phyloP scores from a whole-genome alignment of 495 filamentous ascomycete genomes.

The Pseudevernia furfuracea region DNA sequence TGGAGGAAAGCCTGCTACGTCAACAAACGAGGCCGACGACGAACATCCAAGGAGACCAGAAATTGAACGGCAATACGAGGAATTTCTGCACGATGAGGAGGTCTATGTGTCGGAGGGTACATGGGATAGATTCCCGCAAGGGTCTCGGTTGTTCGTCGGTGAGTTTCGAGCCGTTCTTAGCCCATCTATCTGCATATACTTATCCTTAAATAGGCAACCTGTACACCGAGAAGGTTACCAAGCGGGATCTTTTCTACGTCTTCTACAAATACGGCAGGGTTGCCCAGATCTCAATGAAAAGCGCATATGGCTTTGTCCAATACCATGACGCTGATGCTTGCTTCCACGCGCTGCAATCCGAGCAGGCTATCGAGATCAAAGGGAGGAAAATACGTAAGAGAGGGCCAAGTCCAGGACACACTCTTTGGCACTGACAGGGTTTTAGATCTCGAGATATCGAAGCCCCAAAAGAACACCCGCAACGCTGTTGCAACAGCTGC shows the following conservation, averaged over 20 bases:
- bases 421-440: conserved; percentile 15
- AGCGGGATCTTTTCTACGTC: conserved; percentile 83
- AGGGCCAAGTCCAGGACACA: conserved; percentile 9
- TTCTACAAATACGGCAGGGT: conserved; percentile 82
- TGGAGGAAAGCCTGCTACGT: conserved; percentile 26
- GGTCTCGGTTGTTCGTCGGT: conserved; percentile 89
- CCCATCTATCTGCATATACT: conserved; percentile 10
- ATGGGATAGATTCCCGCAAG: conserved; percentile 86
- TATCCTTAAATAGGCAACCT: conserved; percentile 64
- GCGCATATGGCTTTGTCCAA: conserved; percentile 95
- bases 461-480: conserved; percentile 71
- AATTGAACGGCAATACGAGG: conserved; percentile 68
- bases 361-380: conserved; percentile 70
- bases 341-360: conserved; percentile 58
- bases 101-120: conserved; percentile 77
- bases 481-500: conserved; percentile 40
- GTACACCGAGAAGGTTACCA: conserved; percentile 85
- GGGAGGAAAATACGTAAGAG: conserved; percentile 88
- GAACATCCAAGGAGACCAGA: conserved; percentile 51
- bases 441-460: conserved; percentile 88
- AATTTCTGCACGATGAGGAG: conserved; percentile 72
- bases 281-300: conserved; percentile 93
- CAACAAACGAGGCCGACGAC: conserved; percentile 34
- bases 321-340: conserved; percentile 73
- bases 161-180: conserved; percentile 32